Base-by-base conservation (phyloP, 2,329 filamentous ascomycete genomes). In the Pseudocercospora crystallina region DNA sequence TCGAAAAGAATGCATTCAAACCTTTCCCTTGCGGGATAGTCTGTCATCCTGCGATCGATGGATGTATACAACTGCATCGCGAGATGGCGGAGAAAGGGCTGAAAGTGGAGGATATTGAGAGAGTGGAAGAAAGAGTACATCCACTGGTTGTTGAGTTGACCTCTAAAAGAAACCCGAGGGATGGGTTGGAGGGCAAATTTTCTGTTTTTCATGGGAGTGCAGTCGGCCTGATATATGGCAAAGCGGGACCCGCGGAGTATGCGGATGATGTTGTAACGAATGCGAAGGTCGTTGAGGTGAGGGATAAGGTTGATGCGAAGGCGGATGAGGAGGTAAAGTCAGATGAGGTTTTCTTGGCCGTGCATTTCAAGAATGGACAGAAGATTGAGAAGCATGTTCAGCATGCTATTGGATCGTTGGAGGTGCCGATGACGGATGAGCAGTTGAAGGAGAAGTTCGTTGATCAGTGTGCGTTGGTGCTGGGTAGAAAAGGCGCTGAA, bases 1-100 rank as follows among this genome's bases (percentile, higher is more conserved):
- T 77, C 8, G 68, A 74, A 58, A 72, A 72, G 55, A 81, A 81
- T 54, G 73, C 76, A 1, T 81, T 81, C 66, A 81, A 82, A 60
- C 79, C 78, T 0, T 82, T 77, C 53, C 78, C 79, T 0, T 81
- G 79, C 61, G 79, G 78, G 1, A 80, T 81, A 52, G 77, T 81
- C 0, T 77, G 80, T 54, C 79, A 82, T 61, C 78, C 79, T 1
- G 69, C 74, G 3, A 81, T 82, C 49, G 78, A 82, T 60, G 77
- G 66, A 2, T 76, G 74, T 53, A 73, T 75, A 11, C 74, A 77
- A 56, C 57, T 80, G 11, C 71, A 75, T 57, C 59, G 66, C 1
- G 64, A 78, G 43, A 61, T 73, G 35, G 41, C 61, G 10, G 43
- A 57, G 9, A 56, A 68, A 34, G 68, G 65, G 0, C 57, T 71